These are phyloP conservation scores for Plantago major DNA, from an alignment of 257 asterid species.

Conservation along the genomic window DNA sequence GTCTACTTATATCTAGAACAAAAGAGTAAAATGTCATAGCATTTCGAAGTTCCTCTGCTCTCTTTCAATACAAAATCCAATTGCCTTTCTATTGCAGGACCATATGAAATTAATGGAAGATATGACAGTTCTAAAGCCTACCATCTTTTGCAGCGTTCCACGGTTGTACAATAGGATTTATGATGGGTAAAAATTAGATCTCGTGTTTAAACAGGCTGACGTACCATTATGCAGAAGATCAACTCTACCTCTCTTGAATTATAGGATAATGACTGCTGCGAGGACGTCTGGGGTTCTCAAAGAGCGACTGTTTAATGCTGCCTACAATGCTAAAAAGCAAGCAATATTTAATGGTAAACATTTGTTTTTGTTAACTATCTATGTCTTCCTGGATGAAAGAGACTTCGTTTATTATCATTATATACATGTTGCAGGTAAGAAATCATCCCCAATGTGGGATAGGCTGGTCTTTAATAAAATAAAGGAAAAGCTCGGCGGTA, in stretches of 20 bases:
- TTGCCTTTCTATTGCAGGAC: slow-evolving; percentile 54
- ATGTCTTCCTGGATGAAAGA: neutral
- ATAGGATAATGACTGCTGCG: slow-evolving; percentile 80
- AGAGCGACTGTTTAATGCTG: slow-evolving; percentile 83
- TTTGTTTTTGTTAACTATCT: slow-evolving; percentile 1
- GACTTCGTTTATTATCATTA: neutral
- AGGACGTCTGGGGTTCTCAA: slow-evolving; percentile 73
- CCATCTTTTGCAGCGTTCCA: slow-evolving; percentile 93
- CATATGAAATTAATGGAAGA: slow-evolving; percentile 89
- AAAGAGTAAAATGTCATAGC: neutral
- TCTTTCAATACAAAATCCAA: neutral
- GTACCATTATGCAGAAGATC: slow-evolving; percentile 7
- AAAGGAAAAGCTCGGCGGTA: slow-evolving; percentile 89
- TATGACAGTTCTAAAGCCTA: slow-evolving; percentile 83
- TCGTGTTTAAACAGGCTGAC: no score
- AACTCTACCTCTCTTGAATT: neutral
- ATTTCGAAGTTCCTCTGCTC: slow-evolving; percentile 8
- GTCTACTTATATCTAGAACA: no score
- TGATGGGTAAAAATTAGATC: slow-evolving; percentile 54
- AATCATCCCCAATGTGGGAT: slow-evolving; percentile 97
- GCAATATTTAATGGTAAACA: slow-evolving; percentile 71
- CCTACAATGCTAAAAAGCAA: slow-evolving; percentile 86
- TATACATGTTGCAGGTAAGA: slow-evolving; percentile 48
- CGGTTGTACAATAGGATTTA: slow-evolving; percentile 96
- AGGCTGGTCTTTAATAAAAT: slow-evolving; percentile 89